phyloP scores from a whole-genome alignment of 2,329 filamentous ascomycete genomes.

The Diaporthe sp. region DNA sequence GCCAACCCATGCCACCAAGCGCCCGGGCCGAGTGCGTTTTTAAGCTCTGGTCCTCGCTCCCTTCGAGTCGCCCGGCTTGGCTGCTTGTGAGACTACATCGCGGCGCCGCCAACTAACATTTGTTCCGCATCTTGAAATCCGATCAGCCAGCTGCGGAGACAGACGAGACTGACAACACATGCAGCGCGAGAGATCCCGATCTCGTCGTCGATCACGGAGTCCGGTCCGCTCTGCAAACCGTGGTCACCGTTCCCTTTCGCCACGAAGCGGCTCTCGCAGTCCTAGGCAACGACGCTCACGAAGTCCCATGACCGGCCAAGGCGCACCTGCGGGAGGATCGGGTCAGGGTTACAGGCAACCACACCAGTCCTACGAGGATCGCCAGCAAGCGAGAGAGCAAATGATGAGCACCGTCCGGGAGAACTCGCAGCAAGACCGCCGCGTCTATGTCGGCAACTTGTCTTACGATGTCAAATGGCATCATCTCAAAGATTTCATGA shows the following conservation, averaged over 20 bases:
- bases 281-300: conserved; percentile 82
- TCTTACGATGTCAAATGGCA: conserved; percentile 99
- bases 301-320: conserved; percentile 87
- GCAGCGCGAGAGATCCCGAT: conserved; percentile 88
- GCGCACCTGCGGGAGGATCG: conserved; percentile 77
- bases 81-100: background rate
- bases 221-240: conserved; percentile 78
- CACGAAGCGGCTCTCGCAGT: conserved; percentile 42
- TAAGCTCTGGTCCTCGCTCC: conserved; percentile 15
- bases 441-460: conserved; percentile 98
- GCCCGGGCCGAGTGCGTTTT: background rate
- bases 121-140: background rate
- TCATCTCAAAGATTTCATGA: conserved; percentile 99
- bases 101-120: background rate
- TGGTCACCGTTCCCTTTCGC: conserved; percentile 74
- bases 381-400: conserved; percentile 85
- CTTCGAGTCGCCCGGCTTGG: background rate
- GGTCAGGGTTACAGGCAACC: conserved; percentile 75
- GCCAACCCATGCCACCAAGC: conserved; percentile 26
- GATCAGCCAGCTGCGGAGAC: conserved; percentile 10
- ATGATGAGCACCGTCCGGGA: conserved; percentile 97
- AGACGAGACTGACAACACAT: conserved; percentile 49
- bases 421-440: conserved; percentile 97
- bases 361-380: conserved; percentile 87
- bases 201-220: conserved; percentile 87